A percentile compares a stretch with the other conserved stretches of the same genome.
Evolutionary conservation across 2,329 filamentous ascomycete genomes (phyloP).

Genomic region (Cladosporium halotolerans): DNA sequence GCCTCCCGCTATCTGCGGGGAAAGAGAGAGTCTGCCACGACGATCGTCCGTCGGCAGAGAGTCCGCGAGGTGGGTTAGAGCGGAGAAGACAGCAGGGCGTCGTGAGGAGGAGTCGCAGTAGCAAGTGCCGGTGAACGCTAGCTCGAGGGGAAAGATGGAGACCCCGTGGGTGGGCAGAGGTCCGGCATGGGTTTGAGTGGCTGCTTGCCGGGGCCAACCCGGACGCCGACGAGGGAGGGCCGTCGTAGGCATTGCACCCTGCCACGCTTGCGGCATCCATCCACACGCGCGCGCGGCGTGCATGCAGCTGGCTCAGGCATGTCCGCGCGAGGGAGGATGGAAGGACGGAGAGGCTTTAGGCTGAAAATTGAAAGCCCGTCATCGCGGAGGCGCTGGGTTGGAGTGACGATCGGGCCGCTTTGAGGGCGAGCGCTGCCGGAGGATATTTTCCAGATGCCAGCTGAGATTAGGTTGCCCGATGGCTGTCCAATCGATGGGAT

Average conservation of each 20-base stretch:
- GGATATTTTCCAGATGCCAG: background rate
- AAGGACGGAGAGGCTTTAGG: background rate
- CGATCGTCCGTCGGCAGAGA: conserved; percentile 4
- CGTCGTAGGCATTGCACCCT: background rate
- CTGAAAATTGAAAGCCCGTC: background rate
- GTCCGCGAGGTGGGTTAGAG: background rate
- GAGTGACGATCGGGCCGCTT: background rate
- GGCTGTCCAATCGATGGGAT: background rate
- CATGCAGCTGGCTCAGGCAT: conserved; percentile 7
- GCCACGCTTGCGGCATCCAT: background rate
- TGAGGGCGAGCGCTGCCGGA: background rate
- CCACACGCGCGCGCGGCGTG: background rate
- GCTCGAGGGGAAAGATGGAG: background rate
- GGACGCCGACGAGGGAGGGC: background rate
- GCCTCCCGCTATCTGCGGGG: conserved; percentile 7
- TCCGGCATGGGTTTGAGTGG: too few relatives aligned
- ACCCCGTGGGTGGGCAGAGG: conserved; percentile 1
- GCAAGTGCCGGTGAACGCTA: background rate
- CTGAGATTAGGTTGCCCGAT: background rate
- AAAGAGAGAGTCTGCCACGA: background rate
- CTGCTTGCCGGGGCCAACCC: background rate
- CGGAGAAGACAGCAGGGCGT: background rate
- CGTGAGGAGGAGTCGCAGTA: background rate
- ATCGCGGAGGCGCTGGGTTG: conserved; percentile 1
- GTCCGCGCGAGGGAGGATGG: background rate